Base-by-base conservation (phyloP, 257 asterid genomes). In the Solanum peruvianum region DNA sequence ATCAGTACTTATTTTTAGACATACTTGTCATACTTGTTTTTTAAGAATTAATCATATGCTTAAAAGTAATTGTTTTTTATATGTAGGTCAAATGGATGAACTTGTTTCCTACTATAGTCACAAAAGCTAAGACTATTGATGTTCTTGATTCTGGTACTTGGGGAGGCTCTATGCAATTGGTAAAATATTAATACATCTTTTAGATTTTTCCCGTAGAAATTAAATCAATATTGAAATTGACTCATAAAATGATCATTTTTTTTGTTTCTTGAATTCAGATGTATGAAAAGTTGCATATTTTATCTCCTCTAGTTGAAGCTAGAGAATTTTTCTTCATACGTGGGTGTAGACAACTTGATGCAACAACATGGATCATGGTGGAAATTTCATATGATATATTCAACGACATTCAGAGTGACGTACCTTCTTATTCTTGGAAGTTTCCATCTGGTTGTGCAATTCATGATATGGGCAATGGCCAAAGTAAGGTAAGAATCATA, bases 271-370 rank as follows among this genome's bases (percentile, higher is more conserved):
- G 27, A n/a, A 27, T 84, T 56, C 91, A 94, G 99, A 94, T 96
- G 95, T 90, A 92, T 69, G 93, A 90, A 67, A 92, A 95, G 71
- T 82, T 92, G 86, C 98, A 95, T 88, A 87, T 92, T 72, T 49
- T 95, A 58, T 94, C 98, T 23, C 98, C 97, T 29, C 94, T 95
- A 18, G 97, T 95, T 89, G 94, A 92, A 20, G 93, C 98, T 14
- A 89, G 99, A 84, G 96, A 96, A 4, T 93, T 91, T 90, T 72
- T 86, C 60, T 91, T 95, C 86, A 88, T 94, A 82, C 97, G 96
- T 52, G 92, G 91, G 62, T 90, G 90, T 85, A 84, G 89, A 56
- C 94, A 93, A 91, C 81, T 96, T 29, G 91, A 90, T 80, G 25
- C 90, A 21, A 90, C 49, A 80, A 91, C 91, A 72, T 96, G 98